Conservation (phyloP, 768 basidiomycete species). For the Leucocoprinus sp. region DNA sequence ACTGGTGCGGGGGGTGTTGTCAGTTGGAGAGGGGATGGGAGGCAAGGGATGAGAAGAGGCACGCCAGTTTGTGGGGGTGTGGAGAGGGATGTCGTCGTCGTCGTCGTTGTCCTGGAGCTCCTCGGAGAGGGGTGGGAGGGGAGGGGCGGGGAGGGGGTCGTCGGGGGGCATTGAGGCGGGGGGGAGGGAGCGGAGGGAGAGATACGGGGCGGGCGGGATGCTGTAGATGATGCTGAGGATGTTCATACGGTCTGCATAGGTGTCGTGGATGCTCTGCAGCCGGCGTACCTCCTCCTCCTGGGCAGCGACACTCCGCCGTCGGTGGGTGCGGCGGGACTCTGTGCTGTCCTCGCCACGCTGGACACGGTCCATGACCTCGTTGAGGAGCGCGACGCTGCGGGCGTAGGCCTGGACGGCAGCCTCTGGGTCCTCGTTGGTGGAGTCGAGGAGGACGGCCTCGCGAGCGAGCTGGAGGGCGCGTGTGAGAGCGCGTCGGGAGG, state of each 20-base stretch:
- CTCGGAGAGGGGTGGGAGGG: too few relatives aligned
- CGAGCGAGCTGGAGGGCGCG: conserved; percentile 81
- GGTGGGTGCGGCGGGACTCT: conserved; percentile 49
- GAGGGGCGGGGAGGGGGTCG: conserved; percentile 43
- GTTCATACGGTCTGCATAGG: conserved; percentile 91
- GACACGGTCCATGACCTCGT: conserved; percentile 90
- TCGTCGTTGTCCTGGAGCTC: too few relatives aligned
- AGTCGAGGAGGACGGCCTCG: conserved; percentile 83
- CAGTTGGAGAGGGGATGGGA: conserved; percentile 44
- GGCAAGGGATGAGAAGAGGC: conserved; percentile 65
- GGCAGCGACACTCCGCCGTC: conserved; percentile 76
- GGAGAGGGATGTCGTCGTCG: conserved; percentile 25
- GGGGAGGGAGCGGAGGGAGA: conserved; percentile 46
- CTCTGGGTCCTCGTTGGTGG: conserved; percentile 80
- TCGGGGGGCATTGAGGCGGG: conserved; percentile 60
- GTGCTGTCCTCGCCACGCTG: conserved; percentile 77
- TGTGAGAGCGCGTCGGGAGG: conserved; percentile 81
- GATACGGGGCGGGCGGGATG: conserved; percentile 69
- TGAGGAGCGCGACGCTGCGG: conserved; percentile 76
- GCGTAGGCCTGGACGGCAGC: conserved; percentile 87
- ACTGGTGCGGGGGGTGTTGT: conserved; percentile 27
- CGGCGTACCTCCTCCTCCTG: conserved; percentile 86
- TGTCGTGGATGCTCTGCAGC: conserved; percentile 88
- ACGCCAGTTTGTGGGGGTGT: conserved; percentile 36
- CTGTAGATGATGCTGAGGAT: conserved; percentile 86